Evolutionary conservation across 2,329 filamentous ascomycete species (phyloP).

Genomic region (Trichoderma sp.): DNA sequence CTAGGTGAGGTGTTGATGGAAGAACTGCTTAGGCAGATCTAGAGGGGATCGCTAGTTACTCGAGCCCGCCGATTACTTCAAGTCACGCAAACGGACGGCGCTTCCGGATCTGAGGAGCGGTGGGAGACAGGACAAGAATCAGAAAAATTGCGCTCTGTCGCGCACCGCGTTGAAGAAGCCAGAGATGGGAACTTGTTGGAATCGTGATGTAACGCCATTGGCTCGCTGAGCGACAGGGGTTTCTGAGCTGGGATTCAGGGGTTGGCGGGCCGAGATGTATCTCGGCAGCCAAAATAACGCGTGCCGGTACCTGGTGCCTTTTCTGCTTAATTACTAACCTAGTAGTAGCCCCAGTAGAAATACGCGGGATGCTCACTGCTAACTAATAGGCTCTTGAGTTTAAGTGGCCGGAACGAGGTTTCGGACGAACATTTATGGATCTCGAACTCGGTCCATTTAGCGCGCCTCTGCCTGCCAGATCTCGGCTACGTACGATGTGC

Average conservation of each 20-base stretch:
- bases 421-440: not conserved
- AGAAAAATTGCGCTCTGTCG: not conserved
- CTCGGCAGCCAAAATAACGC: not conserved
- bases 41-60: not conserved
- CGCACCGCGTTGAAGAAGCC: conserved; percentile 16
- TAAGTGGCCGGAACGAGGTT: not conserved
- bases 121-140: not conserved
- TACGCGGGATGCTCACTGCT: conserved; percentile 3
- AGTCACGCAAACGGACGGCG: not conserved
- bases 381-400: not conserved
- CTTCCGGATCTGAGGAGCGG: conserved; percentile 5
- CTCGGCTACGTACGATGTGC: not conserved
- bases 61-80: not conserved
- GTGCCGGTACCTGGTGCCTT: not conserved
- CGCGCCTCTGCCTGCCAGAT: not conserved
- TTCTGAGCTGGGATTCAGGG: conserved; percentile 9
- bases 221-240: conserved; percentile 12
- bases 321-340: not conserved
- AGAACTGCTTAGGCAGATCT: not conserved
- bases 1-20: not conserved
- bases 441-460: not conserved
- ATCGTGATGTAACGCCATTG: conserved; percentile 22
- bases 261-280: not conserved
- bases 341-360: not conserved
- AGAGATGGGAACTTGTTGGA: conserved; percentile 17